Evolutionary conservation across 2,329 filamentous ascomycete species (phyloP).

Genomic region (Colletotrichum lupini): DNA sequence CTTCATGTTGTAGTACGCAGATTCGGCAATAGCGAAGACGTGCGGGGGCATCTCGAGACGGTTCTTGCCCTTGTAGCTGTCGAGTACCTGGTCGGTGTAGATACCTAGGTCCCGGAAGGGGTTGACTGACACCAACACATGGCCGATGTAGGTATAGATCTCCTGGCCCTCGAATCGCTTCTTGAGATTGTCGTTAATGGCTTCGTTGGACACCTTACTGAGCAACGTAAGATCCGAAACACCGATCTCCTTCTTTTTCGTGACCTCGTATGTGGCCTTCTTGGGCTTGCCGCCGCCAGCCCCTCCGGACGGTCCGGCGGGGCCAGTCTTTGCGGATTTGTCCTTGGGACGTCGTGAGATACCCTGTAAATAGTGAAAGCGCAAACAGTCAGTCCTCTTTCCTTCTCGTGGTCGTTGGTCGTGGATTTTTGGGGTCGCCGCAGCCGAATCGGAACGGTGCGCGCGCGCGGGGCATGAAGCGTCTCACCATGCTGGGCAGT

Average conservation of each 20-base stretch:
- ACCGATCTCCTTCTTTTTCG: constrained; percentile 99
- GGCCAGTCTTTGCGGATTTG: constrained; percentile 55
- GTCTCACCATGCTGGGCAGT: constrained; percentile 39
- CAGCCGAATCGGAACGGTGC: constrained; percentile 5
- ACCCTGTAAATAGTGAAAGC: constrained; percentile 47
- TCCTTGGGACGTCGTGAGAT: constrained; percentile 62
- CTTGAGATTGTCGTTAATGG: constrained; percentile 99
- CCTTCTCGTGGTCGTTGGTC: background rate
- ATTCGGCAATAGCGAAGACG: constrained; percentile 97
- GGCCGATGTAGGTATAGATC: constrained; percentile 99
- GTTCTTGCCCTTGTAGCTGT: constrained; percentile 97
- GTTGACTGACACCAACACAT: constrained; percentile 99
- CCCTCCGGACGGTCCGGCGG: constrained; percentile 51
- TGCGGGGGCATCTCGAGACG: constrained; percentile 94
- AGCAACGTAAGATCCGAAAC: constrained; percentile 97
- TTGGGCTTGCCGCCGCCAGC: constrained; percentile 75
- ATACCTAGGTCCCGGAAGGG: constrained; percentile 97
- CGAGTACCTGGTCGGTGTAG: constrained; percentile 93
- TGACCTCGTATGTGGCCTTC: constrained; percentile 95
- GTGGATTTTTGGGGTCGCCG: constrained; percentile 1
- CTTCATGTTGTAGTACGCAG: constrained; percentile 99
- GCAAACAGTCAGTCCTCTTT: constrained; percentile 17
- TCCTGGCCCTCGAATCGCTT: constrained; percentile 97
- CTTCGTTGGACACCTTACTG: constrained; percentile 98
- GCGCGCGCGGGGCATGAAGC: constrained; percentile 35